Base-by-base conservation (phyloP, 257 asterid genomes). In the Apocynum venetum region DNA sequence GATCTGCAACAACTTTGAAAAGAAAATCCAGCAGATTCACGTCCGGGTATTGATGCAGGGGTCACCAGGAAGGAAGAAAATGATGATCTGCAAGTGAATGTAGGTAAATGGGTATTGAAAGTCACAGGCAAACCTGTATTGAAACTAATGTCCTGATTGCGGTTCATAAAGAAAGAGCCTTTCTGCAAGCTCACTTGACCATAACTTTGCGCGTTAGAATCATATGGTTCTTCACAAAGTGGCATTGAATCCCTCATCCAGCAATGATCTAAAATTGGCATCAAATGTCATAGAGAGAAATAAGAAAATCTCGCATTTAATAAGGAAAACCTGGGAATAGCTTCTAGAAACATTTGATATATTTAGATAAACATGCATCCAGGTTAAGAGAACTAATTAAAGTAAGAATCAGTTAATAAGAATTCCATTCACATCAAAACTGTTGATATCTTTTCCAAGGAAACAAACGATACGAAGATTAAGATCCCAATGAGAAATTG, bases 81-180 rank as follows among this genome's bases (percentile, higher is more conserved):
- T 3, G 96, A 87, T 44, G 96, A 83, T 69, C 81, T 80, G 87
- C 87, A 83, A 0, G 89, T 65, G 72, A 85, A 77, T 48, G 79
- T 46, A 61, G 88, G 87, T 2, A 76, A 82, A 44, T 79, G 83
- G 70, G 83, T 80, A 57, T 86, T 89, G 67, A 82, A 65, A 56
- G 49, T 69, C 44, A 86, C 63, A 49, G 89, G 83, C 8, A 89
- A 73, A 59, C 82, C 89, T 14, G 85, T 53, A 63, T 91, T 86
- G 73, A 90, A 92, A 83, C 97, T 92, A 75, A 92, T 77, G 80
- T 91, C 96, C 68, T 82, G 86, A 80, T 84, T 82, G 59, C 96
- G 80, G 52, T 71, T 74, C 86, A 91, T 83, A 36, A 84, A 69
- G 71, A 84, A 75, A 56, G 68, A 75, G 69, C 36, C 73, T 78